Evolutionary conservation across 768 basidiomycete genomes (phyloP), one percentile per base, ranked within the genome.

Genomic region (Phylloporus arenicola): DNA sequence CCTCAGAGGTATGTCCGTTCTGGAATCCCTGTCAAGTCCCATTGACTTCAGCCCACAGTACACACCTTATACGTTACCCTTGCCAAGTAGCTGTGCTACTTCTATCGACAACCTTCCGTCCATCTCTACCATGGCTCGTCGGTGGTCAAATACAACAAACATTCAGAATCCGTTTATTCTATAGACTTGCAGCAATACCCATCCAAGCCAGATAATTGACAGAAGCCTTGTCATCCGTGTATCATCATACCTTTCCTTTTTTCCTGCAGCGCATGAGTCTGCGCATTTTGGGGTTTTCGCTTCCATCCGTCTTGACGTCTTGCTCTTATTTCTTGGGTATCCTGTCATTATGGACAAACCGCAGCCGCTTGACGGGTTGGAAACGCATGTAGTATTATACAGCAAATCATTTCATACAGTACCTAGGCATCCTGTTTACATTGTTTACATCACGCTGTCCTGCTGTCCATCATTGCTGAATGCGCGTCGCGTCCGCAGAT

Each of bases 61-160:
- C 44, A 10, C 55, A 22, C 17, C 53, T 0, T 69, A 68, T 40
- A 55, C 61, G 19, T 51, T 69, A 2, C 57, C 68, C 20, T 5
- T 57, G 20, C 46, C 61, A 20, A 58, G 55, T 55, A 60, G 56
- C 57, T 69, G 65, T 40, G 52, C 63, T 56, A 56, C 65, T n/a
- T 55, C 65, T 4, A 56, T 67, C 17, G 66, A 67, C 42, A 68
- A 66, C 50, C 61, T 68, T 10, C 65, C 66, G 0, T 57, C 68
- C 42, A 71, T 70, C 43, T 68, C 70, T 3, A 58, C 68, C 2
- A 58, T 72, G 58, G 58, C 63, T n/a, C 64, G 70, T 34, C 65
- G 71, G 17, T 72, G 70, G 70, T 64, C 72, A 2, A 60, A 56
- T 37, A 59, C 70, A n/a, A 57, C 65, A 6, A 67, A 55, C 17